phyloP scores from a whole-genome alignment of 2,329 filamentous ascomycete genomes.

The Aspergillus eucalypticola region DNA sequence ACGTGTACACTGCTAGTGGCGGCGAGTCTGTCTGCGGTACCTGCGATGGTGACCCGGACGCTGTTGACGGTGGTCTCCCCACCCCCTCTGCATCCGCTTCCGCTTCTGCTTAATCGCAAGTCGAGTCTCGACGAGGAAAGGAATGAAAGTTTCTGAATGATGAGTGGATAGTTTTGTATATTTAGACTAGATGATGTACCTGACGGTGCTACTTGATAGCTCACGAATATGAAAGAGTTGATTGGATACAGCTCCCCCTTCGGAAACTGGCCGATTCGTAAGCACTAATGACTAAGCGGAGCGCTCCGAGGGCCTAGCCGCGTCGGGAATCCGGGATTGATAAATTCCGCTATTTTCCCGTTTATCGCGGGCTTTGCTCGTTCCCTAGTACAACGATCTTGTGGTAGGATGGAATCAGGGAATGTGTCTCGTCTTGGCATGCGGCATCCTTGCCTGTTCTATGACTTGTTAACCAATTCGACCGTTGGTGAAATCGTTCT shows the following conservation, averaged over 20 bases:
- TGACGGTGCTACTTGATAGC: not conserved
- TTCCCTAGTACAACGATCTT: too few relatives aligned
- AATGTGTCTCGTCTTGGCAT: too few relatives aligned
- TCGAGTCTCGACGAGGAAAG: too few relatives aligned
- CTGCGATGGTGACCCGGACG: not conserved
- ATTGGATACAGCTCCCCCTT: not conserved
- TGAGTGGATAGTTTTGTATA: not conserved
- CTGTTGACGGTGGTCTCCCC: not conserved
- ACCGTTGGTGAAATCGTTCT: too few relatives aligned
- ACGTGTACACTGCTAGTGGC: not conserved
- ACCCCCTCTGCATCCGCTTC: not conserved
- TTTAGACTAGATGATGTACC: too few relatives aligned
- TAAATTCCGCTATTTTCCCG: too few relatives aligned
- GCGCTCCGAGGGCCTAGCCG: not conserved
- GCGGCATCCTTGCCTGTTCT: too few relatives aligned
- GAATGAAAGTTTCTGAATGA: not conserved
- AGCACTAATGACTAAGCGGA: not conserved
- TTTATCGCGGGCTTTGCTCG: too few relatives aligned
- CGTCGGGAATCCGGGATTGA: not conserved
- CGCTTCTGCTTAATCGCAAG: not conserved
- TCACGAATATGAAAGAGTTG: not conserved
- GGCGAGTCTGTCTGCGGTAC: slow-evolving; percentile 1
- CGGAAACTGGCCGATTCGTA: not conserved
- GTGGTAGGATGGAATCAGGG: too few relatives aligned
- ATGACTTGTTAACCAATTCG: too few relatives aligned